Conservation (phyloP, 768 basidiomycete genomes). For the Leccinum sublutescens region DNA sequence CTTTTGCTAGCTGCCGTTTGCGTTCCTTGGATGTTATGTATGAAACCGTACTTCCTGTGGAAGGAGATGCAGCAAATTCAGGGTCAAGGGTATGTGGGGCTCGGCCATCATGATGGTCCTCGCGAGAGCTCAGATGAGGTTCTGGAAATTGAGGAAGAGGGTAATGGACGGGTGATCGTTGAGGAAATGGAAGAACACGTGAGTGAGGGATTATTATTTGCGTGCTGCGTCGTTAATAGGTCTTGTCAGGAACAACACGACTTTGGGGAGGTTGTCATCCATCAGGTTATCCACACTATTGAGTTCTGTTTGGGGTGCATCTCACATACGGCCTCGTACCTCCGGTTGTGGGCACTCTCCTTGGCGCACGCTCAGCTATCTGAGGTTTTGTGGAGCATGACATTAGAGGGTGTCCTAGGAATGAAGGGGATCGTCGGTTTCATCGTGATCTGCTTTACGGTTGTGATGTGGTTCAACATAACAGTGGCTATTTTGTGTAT, state of each 20-base stretch:
- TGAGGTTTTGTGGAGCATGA: slow-evolving; percentile 92
- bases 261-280: slow-evolving; percentile 92
- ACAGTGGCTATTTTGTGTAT: slow-evolving; percentile 83
- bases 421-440: slow-evolving; percentile 64
- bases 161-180: slow-evolving; percentile 68
- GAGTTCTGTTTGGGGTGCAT: slow-evolving; percentile 99
- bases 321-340: slow-evolving; percentile 92
- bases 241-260: slow-evolving; percentile 73
- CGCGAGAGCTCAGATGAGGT: slow-evolving; percentile 57
- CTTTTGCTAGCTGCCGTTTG: slow-evolving; percentile 79
- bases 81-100: slow-evolving; percentile 78
- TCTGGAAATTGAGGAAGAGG: slow-evolving; percentile 79
- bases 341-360: slow-evolving; percentile 96
- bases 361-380: slow-evolving; percentile 97
- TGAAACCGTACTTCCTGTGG: slow-evolving; percentile 90
- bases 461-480: slow-evolving; percentile 71
- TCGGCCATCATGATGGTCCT: slow-evolving; percentile 56
- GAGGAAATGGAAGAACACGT: slow-evolving; percentile 76
- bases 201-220: slow-evolving; percentile 32
- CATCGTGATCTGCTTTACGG: slow-evolving; percentile 48
- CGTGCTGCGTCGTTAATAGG: slow-evolving; percentile 6
- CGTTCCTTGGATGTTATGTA: slow-evolving; percentile 91
- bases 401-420: slow-evolving; percentile 59
- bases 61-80: slow-evolving; percentile 85
- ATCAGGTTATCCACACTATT: slow-evolving; percentile 98